A percentile compares a stretch with the other conserved stretches of the same genome.
phyloP scores from a whole-genome alignment of 106 monocot genomes.

The Dendrobium catenatum region DNA sequence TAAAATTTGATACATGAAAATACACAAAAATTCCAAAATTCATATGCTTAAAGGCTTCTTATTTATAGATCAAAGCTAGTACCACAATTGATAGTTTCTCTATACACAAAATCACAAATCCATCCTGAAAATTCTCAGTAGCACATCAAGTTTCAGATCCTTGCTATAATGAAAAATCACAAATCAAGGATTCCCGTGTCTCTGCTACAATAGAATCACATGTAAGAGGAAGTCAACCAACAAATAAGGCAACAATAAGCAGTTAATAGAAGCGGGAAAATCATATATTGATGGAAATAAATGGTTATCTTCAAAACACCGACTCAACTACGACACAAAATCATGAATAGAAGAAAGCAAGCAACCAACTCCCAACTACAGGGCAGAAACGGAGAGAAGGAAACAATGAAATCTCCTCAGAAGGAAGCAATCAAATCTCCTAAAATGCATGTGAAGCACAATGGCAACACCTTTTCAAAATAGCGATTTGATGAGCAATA shows the following conservation, averaged over 20 bases:
- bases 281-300: background rate
- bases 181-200: background rate
- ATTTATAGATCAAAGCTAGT: too few relatives aligned
- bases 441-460: too few relatives aligned
- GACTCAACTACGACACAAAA: background rate
- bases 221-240: background rate
- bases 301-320: background rate
- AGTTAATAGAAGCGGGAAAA: background rate
- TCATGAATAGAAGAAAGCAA: background rate
- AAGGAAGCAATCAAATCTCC: too few relatives aligned
- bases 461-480: too few relatives aligned
- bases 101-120: background rate
- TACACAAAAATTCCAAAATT: too few relatives aligned
- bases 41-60: too few relatives aligned
- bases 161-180: background rate
- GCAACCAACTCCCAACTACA: background rate
- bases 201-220: background rate
- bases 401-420: too few relatives aligned
- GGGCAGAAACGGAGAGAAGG: too few relatives aligned
- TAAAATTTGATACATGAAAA: too few relatives aligned
- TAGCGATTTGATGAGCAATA: too few relatives aligned
- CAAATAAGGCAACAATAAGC: background rate
- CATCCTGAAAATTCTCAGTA: background rate
- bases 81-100: background rate
- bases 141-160: background rate